Evolutionary conservation across 768 basidiomycete genomes (phyloP).

Genomic region (Panaeolus papilionaceus): DNA sequence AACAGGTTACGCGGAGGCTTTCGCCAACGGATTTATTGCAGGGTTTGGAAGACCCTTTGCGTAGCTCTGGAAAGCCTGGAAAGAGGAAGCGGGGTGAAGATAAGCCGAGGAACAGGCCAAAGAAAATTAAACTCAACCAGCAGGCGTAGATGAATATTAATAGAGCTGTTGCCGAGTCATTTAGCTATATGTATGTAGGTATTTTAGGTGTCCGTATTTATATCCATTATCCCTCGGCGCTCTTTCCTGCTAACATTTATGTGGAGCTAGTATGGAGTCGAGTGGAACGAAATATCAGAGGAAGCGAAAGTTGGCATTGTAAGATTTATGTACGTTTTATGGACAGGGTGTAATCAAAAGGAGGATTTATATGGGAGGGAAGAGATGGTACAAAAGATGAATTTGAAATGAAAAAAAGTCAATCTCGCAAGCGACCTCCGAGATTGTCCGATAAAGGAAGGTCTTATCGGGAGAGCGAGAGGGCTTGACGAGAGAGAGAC

Average conservation of each 20-base stretch:
- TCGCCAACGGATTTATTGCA: constrained; percentile 45
- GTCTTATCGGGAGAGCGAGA: not conserved
- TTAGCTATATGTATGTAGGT: constrained; percentile 11
- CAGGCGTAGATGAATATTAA: not conserved
- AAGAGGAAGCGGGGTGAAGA: constrained; percentile 32
- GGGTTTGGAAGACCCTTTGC: constrained; percentile 35
- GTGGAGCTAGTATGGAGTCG: too few species aligned
- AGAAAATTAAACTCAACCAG: constrained; percentile 28
- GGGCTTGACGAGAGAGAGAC: not conserved
- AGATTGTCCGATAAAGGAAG: not conserved
- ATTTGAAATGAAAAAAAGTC: constrained; percentile 6
- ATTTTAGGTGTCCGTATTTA: constrained; percentile 1
- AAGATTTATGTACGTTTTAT: not conserved
- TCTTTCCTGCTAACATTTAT: not conserved
- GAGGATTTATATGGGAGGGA: not conserved
- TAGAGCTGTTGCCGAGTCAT: not conserved
- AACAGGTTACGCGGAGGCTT: constrained; percentile 42
- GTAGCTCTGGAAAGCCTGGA: constrained; percentile 18
- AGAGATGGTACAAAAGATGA: not conserved
- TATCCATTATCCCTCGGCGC: not conserved
- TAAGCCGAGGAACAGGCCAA: constrained; percentile 16
- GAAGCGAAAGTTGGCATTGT: not conserved
- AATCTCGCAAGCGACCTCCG: not conserved
- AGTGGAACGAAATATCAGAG: not conserved
- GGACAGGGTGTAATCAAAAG: not conserved